A percentile compares a stretch with the other conserved stretches of the same genome.
Conservation (phyloP, 2,329 filamentous ascomycete species). For the Xylariaceae sp. region DNA sequence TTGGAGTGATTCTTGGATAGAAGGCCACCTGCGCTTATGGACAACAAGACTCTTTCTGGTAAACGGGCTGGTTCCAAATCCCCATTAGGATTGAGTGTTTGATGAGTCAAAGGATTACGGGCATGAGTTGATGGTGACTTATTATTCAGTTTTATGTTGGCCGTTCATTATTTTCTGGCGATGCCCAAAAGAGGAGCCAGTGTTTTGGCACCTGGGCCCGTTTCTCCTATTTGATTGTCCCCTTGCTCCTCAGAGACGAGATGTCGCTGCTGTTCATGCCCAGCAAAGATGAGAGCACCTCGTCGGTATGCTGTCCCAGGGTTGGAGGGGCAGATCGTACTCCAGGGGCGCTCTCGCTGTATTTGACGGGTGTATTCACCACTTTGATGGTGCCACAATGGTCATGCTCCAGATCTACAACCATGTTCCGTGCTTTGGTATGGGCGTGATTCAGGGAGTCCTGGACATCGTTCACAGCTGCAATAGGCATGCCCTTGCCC, state of each 20-base stretch:
- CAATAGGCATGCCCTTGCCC: constrained; percentile 89
- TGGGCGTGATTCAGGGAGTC: constrained; percentile 78
- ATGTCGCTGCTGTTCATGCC: constrained; percentile 57
- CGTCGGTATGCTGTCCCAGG: constrained; percentile 80
- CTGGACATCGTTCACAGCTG: constrained; percentile 90
- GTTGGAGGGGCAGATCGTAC: constrained; percentile 76
- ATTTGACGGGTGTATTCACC: constrained; percentile 93
- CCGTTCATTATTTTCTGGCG: too few relatives aligned
- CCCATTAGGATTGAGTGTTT: too few relatives aligned
- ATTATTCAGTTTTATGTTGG: too few relatives aligned
- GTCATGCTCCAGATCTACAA: constrained; percentile 78
- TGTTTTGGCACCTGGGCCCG: not conserved
- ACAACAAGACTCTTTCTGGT: too few relatives aligned
- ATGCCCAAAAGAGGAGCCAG: not conserved
- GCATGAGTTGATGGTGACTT: too few relatives aligned
- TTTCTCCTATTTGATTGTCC: constrained; percentile 51
- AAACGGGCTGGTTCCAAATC: too few relatives aligned
- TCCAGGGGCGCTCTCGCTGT: constrained; percentile 72
- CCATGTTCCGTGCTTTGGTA: constrained; percentile 80
- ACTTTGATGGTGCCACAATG: constrained; percentile 81
- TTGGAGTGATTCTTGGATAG: too few relatives aligned
- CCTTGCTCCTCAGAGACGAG: constrained; percentile 54
- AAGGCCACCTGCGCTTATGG: too few relatives aligned
- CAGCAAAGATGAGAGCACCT: constrained; percentile 62
- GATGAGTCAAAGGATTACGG: too few relatives aligned